Conservation (phyloP, 2,329 filamentous ascomycete genomes). For the Paracoccidioides lutzii region DNA sequence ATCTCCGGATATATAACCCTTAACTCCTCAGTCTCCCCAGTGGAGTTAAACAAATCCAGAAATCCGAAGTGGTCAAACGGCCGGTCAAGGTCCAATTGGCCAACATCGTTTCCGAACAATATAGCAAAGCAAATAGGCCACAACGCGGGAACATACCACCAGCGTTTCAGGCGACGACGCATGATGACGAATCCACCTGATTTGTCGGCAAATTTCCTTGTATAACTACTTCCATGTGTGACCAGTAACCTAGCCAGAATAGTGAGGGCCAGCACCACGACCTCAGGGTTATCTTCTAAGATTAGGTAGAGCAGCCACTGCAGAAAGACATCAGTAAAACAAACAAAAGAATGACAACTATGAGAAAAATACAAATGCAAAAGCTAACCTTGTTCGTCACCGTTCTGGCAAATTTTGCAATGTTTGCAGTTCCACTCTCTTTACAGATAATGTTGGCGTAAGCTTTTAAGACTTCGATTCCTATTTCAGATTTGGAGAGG, state of each 20-base stretch:
- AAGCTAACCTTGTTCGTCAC: conserved; percentile 76
- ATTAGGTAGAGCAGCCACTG: conserved; percentile 87
- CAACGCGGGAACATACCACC: conserved; percentile 74
- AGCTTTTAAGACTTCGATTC: conserved; percentile 60
- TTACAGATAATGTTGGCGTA: conserved; percentile 69
- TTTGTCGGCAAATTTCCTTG: conserved; percentile 72
- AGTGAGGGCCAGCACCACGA: conserved; percentile 66
- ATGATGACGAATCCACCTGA: conserved; percentile 80
- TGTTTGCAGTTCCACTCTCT: conserved; percentile 51
- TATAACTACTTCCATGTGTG: conserved; percentile 68
- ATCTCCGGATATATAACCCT: conserved; percentile 65
- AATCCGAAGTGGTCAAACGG: conserved; percentile 64
- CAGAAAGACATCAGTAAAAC: conserved; percentile 6
- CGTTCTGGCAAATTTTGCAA: conserved; percentile 81
- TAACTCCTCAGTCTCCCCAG: conserved; percentile 45
- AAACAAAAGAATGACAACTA: conserved; percentile 2
- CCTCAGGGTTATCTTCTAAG: conserved; percentile 70
- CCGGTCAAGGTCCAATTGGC: conserved; percentile 57
- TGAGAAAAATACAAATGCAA: conserved; percentile 15
- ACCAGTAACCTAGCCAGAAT: conserved; percentile 75
- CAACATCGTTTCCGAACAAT: conserved; percentile 72
- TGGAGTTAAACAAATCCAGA: conserved; percentile 52
- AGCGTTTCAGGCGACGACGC: conserved; percentile 65
- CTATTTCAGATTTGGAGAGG: conserved; percentile 54
- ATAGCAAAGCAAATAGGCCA: conserved; percentile 86